A percentile compares a stretch with the other conserved stretches of the same genome.
Evolutionary conservation across 345 rosid genomes (phyloP).

Genomic region (Citrus australasica): DNA sequence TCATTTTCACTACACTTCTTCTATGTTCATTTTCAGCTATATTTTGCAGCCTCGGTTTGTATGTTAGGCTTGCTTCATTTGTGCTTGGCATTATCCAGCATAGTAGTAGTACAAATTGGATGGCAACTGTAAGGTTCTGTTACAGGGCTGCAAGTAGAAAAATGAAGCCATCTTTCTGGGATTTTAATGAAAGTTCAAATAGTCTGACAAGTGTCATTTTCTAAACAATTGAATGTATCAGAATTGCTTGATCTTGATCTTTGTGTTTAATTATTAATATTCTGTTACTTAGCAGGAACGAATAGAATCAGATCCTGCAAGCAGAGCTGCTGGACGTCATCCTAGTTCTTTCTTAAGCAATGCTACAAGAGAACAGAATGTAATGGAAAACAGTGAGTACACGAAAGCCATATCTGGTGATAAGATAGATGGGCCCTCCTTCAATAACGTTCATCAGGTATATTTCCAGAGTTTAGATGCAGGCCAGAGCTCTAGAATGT

Average conservation of each 20-base stretch:
- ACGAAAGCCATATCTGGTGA: conserved; percentile 33
- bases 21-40: neutral
- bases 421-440: conserved; percentile 25
- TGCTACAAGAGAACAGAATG: conserved; percentile 32
- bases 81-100: neutral
- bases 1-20: neutral
- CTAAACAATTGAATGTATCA: neutral
- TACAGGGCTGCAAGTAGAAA: neutral
- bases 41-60: neutral
- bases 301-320: conserved; percentile 19
- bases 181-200: conserved; percentile 1
- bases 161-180: neutral
- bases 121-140: neutral
- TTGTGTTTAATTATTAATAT: neutral
- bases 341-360: conserved; percentile 26
- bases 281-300: conserved; percentile 23
- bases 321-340: conserved; percentile 18
- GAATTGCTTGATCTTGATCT: neutral
- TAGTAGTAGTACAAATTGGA: conserved; percentile 7
- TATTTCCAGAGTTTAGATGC: conserved; percentile 15
- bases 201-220: neutral
- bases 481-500: conserved; percentile 11
- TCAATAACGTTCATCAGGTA: conserved; percentile 41
- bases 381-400: conserved; percentile 18
- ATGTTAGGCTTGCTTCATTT: neutral